Evolutionary conservation across 2,329 filamentous ascomycete genomes (phyloP).

Genomic region (Alternaria panax): DNA sequence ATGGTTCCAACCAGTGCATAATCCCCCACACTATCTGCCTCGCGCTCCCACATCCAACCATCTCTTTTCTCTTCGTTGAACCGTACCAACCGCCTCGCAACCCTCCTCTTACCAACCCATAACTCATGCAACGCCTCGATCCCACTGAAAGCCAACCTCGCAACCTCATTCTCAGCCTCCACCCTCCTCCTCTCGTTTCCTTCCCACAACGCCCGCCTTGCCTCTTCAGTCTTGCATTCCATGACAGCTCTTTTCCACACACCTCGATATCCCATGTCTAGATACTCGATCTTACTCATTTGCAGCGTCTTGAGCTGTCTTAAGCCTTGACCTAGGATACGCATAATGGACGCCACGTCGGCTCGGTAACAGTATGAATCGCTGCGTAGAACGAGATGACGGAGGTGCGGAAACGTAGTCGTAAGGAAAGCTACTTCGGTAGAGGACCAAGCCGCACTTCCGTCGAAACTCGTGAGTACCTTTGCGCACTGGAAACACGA

Average conservation of each 20-base stretch:
- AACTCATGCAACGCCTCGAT: slow-evolving; percentile 17
- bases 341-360: slow-evolving; percentile 15
- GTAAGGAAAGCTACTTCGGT: slow-evolving; percentile 18
- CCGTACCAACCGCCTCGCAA: slow-evolving; percentile 15
- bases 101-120: slow-evolving; percentile 26
- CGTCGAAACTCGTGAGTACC: slow-evolving; percentile 19
- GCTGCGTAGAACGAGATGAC: slow-evolving; percentile 19
- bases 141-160: slow-evolving; percentile 16
- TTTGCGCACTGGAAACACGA: neutral
- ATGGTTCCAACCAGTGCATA: slow-evolving; percentile 1
- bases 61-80: neutral
- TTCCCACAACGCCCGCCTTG: slow-evolving; percentile 17
- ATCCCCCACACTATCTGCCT: slow-evolving; percentile 8
- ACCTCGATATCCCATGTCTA: slow-evolving; percentile 26
- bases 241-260: slow-evolving; percentile 24
- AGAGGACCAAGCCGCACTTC: slow-evolving; percentile 21
- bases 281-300: slow-evolving; percentile 19
- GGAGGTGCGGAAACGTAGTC: slow-evolving; percentile 12
- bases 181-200: slow-evolving; percentile 23
- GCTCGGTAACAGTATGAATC: slow-evolving; percentile 26
- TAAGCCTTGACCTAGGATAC: slow-evolving; percentile 10
- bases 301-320: slow-evolving; percentile 11
- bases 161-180: slow-evolving; percentile 24
- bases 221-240: slow-evolving; percentile 17
- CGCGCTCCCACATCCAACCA: slow-evolving; percentile 27